Conservation (phyloP, 768 basidiomycete genomes). For the Tephrocybe rancida region DNA sequence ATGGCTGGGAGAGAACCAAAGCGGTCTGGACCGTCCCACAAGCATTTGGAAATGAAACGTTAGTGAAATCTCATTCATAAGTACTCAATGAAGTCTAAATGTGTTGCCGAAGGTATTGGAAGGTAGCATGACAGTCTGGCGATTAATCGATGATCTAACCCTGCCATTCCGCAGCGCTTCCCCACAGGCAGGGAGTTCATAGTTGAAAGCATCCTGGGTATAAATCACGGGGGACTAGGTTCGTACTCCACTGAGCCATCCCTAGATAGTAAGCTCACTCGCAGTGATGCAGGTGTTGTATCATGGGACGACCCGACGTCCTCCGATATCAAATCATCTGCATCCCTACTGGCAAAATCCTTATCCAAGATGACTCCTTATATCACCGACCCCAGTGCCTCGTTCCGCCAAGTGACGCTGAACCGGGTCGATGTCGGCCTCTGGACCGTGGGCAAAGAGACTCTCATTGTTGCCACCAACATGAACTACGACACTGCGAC, state of each 20-base stretch:
- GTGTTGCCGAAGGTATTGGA: constrained; percentile 47
- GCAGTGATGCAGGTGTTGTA: constrained; percentile 36
- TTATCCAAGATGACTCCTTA: constrained; percentile 47
- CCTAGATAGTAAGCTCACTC: not conserved
- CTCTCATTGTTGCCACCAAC: constrained; percentile 54
- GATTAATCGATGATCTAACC: not conserved
- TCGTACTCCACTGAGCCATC: constrained; percentile 12
- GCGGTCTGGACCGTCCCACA: constrained; percentile 83
- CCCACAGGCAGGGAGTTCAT: constrained; percentile 76
- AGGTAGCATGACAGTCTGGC: constrained; percentile 22
- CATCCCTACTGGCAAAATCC: constrained; percentile 49
- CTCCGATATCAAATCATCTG: constrained; percentile 51
- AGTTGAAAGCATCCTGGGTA: constrained; percentile 62
- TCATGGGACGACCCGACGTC: constrained; percentile 60
- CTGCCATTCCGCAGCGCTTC: constrained; percentile 29
- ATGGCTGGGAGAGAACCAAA: constrained; percentile 71
- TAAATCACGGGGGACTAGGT: constrained; percentile 73
- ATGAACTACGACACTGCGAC: constrained; percentile 41
- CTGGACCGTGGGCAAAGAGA: constrained; percentile 44
- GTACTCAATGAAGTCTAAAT: not conserved
- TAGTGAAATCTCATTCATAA: constrained; percentile 18
- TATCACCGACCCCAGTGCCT: constrained; percentile 43
- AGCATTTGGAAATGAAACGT: constrained; percentile 68
- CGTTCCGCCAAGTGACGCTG: constrained; percentile 40
- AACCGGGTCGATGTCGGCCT: constrained; percentile 50